Conservation (phyloP, 1,284 basidiomycete genomes). For the Melampsora americana region DNA sequence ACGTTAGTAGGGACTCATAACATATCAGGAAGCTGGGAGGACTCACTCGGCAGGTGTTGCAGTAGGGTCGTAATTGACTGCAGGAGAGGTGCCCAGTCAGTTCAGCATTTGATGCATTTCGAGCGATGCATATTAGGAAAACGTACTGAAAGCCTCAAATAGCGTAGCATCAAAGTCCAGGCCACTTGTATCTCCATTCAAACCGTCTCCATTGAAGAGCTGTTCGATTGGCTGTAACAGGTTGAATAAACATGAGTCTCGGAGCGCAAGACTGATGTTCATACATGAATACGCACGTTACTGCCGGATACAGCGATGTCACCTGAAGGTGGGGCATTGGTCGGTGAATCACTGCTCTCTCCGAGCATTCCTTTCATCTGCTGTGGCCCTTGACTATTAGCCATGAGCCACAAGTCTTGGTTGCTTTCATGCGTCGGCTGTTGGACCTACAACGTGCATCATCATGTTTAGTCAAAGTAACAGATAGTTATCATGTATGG, state of each 20-base stretch:
- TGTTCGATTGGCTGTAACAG: slow-evolving; percentile 31
- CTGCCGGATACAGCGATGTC: background rate
- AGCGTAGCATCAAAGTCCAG: slow-evolving; percentile 30
- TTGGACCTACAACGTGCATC: background rate
- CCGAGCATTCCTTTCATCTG: slow-evolving; percentile 24
- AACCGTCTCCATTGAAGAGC: slow-evolving; percentile 3
- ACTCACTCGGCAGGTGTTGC: background rate
- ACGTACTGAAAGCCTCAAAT: slow-evolving; percentile 42
- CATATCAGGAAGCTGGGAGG: no score
- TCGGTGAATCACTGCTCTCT: background rate
- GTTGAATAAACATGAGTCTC: no score
- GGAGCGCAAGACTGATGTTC: no score
- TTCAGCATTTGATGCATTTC: no score
- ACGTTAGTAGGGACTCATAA: no score
- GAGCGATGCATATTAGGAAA: background rate
- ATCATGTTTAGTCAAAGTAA: no score
- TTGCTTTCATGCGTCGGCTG: background rate
- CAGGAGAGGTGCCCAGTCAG: background rate
- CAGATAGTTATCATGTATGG: no score
- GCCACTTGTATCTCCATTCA: slow-evolving; percentile 3
- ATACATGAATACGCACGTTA: background rate
- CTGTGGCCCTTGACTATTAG: background rate
- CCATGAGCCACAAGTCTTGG: slow-evolving; percentile 8
- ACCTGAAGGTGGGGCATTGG: background rate
- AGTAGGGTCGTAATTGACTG: slow-evolving; percentile 2